Evolutionary conservation across 2,329 filamentous ascomycete species (phyloP), one percentile per base, ranked within the genome.

Genomic region (Tolypocladium ophioglossoides): DNA sequence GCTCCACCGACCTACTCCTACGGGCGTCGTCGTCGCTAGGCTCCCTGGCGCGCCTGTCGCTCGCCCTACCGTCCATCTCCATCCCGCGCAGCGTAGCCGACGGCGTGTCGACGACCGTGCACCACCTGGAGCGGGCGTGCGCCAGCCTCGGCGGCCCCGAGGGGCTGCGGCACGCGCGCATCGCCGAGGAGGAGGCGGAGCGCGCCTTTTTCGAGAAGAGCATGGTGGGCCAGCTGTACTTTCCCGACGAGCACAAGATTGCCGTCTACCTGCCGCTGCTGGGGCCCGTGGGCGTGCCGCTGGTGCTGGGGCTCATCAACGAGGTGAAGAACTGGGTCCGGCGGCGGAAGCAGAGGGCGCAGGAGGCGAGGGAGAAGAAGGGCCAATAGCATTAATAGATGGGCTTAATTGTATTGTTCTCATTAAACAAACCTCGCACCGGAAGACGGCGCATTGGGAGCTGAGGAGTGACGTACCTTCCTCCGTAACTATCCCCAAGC

Each of bases 201-300:
- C 84, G 87, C 57, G 92, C 92, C 0, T 99, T 99, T 71, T 99
- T 99, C 62, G 94, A 99, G 71, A 95, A 95, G 72, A 95, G 89
- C 65, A 99, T 99, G 94, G 94, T 99, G 14, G 94, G 91, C 0
- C 94, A 97, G 72, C 85, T 97, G 2, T 99, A 97, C 70, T 99
- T 99, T 69, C 94, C 94, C 0, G 94, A 99, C 65, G 94, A 99
- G 73, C 94, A 99, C 70, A 99, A 97, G 71, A 83, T 99, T 27
- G 94, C 94, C 0, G 94, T 99, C 1, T 99, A 99, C 68, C 72
- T 99, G 62, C 94, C 94, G 1, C 73, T 99, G 12, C 73, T 99
- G 41, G 94, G 94, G 0, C 94, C 94, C 0, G 84, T 97, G 41
- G 91, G 89, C 5, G 92, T 97, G 14, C 94, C 94, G 39, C 72